Percentiles rank a stretch among this genome's conserved stretches.
phyloP scores from a whole-genome alignment of 352 stramenopile species.

The Phytophthora nicotianae region DNA sequence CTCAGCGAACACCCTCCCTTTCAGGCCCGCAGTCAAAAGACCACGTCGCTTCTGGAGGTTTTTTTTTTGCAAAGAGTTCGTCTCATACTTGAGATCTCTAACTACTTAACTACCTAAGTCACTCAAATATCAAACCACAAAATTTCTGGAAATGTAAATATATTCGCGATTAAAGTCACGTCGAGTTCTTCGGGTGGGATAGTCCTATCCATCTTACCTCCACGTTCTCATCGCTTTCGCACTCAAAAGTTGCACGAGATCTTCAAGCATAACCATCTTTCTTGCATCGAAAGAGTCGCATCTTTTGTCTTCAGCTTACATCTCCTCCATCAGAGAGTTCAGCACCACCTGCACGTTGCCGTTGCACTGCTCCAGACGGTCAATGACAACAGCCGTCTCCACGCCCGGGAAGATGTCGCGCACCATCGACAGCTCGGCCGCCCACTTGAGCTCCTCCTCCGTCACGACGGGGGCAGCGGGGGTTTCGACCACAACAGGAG shows the following conservation, averaged over 20 bases:
- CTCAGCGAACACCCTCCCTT: no score
- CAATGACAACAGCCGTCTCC: constrained; percentile 50
- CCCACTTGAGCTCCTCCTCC: constrained; percentile 84
- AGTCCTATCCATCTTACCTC: background rate
- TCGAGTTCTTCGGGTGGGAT: constrained; percentile 1
- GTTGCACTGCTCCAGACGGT: constrained; percentile 79
- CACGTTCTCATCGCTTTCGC: constrained; percentile 14
- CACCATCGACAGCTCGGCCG: constrained; percentile 67
- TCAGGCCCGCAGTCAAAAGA: background rate
- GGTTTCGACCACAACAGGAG: constrained; percentile 46
- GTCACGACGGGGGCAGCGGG: constrained; percentile 41
- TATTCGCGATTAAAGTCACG: constrained; percentile 19
- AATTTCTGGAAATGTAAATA: constrained; percentile 30
- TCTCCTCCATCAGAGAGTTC: constrained; percentile 83
- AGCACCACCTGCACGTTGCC: constrained; percentile 84
- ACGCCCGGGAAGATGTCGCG: constrained; percentile 76
- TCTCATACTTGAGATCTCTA: no score
- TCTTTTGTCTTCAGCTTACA: constrained; percentile 44
- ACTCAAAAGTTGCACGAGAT: constrained; percentile 24
- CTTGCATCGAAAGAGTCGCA: constrained; percentile 24
- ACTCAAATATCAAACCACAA: no score
- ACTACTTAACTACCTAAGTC: no score
- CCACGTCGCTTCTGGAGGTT: background rate
- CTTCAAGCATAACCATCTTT: constrained; percentile 15
- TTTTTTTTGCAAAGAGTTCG: no score